A percentile compares a stretch with the other conserved stretches of the same genome.
These are phyloP conservation scores for Yamadazyma kitorensis DNA, from an alignment of 805 yeast genomes.

Conservation along the genomic window DNA sequence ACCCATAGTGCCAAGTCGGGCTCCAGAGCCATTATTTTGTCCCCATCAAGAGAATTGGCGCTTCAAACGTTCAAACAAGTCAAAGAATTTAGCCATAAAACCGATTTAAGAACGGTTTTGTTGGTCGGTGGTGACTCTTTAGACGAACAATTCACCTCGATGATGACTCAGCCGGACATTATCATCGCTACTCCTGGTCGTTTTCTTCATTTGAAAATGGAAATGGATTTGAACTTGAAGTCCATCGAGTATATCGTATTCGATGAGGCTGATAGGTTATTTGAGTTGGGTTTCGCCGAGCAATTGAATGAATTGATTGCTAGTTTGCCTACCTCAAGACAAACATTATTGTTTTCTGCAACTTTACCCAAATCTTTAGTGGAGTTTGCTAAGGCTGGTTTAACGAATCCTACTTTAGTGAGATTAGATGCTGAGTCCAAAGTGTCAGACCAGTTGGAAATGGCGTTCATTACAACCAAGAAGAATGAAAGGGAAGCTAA, in stretches of 20 bases:
- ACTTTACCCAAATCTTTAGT: conserved; percentile 90
- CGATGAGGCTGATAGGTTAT: conserved; percentile 96
- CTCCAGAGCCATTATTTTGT: conserved; percentile 79
- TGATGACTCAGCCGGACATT: conserved; percentile 94
- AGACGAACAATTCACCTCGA: conserved; percentile 90
- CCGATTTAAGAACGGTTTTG: conserved; percentile 76
- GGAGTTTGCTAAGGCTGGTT: conserved; percentile 96
- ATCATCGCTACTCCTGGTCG: conserved; percentile 98
- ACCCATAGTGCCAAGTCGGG: conserved; percentile 86
- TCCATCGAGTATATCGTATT: conserved; percentile 88
- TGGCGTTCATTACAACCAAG: conserved; percentile 81
- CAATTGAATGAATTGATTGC: conserved; percentile 88
- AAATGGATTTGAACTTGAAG: conserved; percentile 83
- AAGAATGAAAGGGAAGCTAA: conserved; percentile 89
- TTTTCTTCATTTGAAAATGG: conserved; percentile 91
- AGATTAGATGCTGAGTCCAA: conserved; percentile 91
- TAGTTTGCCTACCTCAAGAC: conserved; percentile 77
- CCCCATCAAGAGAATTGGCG: conserved; percentile 97
- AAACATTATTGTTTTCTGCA: conserved; percentile 88
- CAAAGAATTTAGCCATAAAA: conserved; percentile 81
- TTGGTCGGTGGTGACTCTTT: conserved; percentile 98
- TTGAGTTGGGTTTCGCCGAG: conserved; percentile 94
- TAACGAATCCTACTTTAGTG: conserved; percentile 86
- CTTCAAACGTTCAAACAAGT: conserved; percentile 86
- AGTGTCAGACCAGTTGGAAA: conserved; percentile 84